Conservation (phyloP, 208 protist genomes). For the Trypanosoma congolense region DNA sequence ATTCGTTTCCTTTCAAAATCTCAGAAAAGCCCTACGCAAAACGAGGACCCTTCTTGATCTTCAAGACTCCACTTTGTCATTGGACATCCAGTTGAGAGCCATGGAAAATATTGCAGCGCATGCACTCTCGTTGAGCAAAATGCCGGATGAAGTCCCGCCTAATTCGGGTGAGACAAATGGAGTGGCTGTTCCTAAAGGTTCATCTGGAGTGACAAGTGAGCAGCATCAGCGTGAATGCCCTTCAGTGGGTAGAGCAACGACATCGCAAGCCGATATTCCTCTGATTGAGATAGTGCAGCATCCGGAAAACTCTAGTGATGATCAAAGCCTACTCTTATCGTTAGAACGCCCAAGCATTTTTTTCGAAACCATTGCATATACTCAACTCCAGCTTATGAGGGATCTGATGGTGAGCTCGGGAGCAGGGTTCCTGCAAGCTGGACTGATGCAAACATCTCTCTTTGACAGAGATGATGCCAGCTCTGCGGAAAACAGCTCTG, state of each 20-base stretch:
- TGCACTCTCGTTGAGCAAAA: background rate
- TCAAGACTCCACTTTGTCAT: slow-evolving; percentile 15
- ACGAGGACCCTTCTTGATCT: slow-evolving; percentile 18
- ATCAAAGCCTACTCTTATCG: background rate
- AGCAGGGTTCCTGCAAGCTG: background rate
- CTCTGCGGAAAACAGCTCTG: slow-evolving; percentile 35
- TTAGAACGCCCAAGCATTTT: background rate
- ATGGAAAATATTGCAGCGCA: slow-evolving; percentile 20
- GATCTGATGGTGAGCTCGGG: background rate
- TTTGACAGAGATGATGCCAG: slow-evolving; percentile 11
- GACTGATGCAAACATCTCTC: background rate
- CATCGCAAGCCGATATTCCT: background rate
- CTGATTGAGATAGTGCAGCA: background rate
- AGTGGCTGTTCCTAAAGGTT: background rate
- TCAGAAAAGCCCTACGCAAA: slow-evolving; percentile 9
- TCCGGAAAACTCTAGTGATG: slow-evolving; percentile 6
- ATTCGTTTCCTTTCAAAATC: slow-evolving; percentile 3
- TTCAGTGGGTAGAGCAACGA: too few species aligned
- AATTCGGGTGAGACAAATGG: background rate
- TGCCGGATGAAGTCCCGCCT: background rate
- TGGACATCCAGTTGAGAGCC: slow-evolving; percentile 25
- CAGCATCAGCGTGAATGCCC: too few species aligned
- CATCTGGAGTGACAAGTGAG: background rate
- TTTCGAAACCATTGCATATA: background rate
- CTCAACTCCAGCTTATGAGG: slow-evolving; percentile 3